These are phyloP conservation scores for Thalassiosira exigua DNA, from an alignment of 352 stramenopile species.

Conservation along the genomic window DNA sequence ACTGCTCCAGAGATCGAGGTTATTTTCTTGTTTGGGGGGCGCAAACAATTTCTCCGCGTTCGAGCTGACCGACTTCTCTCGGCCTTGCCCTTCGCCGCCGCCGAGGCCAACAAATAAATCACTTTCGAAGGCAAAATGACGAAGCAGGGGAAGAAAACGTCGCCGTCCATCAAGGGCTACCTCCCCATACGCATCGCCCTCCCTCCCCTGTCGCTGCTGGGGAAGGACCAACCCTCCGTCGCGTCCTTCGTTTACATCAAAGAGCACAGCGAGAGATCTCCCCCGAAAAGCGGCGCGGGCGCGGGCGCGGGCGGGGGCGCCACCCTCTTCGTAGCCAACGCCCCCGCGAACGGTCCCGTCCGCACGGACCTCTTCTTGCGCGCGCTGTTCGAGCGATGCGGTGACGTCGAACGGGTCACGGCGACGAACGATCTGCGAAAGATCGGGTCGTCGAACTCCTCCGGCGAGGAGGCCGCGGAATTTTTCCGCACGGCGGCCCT, in stretches of 20 bases:
- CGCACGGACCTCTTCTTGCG: conserved; percentile 69
- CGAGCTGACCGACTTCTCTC: too few relatives aligned
- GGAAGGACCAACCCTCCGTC: conserved; percentile 30
- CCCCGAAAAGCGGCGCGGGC: conserved; percentile 12
- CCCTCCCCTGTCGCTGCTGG: conserved; percentile 15
- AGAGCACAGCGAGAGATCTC: conserved; percentile 65
- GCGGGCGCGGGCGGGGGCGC: conserved; percentile 8
- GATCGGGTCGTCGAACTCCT: conserved; percentile 9
- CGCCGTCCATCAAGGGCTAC: conserved; percentile 82
- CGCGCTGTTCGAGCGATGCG: conserved; percentile 77
- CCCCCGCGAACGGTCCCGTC: conserved; percentile 72
- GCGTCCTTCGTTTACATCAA: conserved; percentile 80
- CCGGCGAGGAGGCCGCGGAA: conserved; percentile 17
- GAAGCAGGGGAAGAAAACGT: too few relatives aligned
- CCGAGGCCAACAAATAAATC: too few relatives aligned
- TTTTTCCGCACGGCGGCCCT: conserved; percentile 31
- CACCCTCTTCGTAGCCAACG: conserved; percentile 83
- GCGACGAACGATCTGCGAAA: conserved; percentile 70
- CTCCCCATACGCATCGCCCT: conserved; percentile 75
- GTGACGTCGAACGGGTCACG: conserved; percentile 70
- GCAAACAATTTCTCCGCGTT: too few relatives aligned
- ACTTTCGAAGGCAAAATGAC: too few relatives aligned
- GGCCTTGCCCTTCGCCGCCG: too few relatives aligned
- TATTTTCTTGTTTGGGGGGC: too few relatives aligned
- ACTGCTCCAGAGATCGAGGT: too few relatives aligned